Percentiles rank a stretch among this genome's conserved stretches.
Evolutionary conservation across 1,284 basidiomycete species (phyloP).

Genomic region (Gomphus sp.): DNA sequence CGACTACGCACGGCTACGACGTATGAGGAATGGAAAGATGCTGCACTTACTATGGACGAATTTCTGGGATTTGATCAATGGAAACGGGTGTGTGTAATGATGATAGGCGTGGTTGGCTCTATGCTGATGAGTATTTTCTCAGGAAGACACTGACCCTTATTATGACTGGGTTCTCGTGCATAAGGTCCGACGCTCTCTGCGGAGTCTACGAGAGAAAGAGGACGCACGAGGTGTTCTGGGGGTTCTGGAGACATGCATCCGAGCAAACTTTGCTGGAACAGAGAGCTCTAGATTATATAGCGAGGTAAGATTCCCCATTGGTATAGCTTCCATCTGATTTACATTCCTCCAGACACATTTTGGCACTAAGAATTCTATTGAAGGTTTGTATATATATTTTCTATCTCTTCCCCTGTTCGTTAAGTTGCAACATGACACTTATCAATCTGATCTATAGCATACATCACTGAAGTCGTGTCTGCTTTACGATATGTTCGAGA

Average conservation of each 20-base stretch:
- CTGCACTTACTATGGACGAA: slow-evolving; percentile 72
- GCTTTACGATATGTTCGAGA: slow-evolving; percentile 70
- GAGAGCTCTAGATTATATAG: slow-evolving; percentile 90
- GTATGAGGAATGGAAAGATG: slow-evolving; percentile 84
- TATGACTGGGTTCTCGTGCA: slow-evolving; percentile 83
- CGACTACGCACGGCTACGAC: slow-evolving; percentile 65
- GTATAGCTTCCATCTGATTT: slow-evolving; percentile 8
- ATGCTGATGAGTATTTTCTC: background rate
- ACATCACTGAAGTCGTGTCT: slow-evolving; percentile 70
- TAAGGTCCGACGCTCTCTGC: slow-evolving; percentile 65
- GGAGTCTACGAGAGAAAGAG: slow-evolving; percentile 51
- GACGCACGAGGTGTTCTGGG: slow-evolving; percentile 83
- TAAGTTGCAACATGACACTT: background rate
- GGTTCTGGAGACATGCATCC: slow-evolving; percentile 86
- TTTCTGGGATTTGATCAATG: slow-evolving; percentile 81
- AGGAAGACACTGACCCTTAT: slow-evolving; percentile 71
- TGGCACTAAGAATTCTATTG: slow-evolving; percentile 88
- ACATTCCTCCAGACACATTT: slow-evolving; percentile 62
- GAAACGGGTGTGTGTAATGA: slow-evolving; percentile 46
- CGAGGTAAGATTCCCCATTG: slow-evolving; percentile 43
- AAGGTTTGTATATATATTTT: slow-evolving; percentile 14
- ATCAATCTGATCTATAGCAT: slow-evolving; percentile 36
- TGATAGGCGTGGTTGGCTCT: background rate
- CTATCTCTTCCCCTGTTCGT: background rate
- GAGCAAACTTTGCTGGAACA: slow-evolving; percentile 92